Conservation (phyloP, 306 rosid genomes). For the Ochetophila trinervis region DNA sequence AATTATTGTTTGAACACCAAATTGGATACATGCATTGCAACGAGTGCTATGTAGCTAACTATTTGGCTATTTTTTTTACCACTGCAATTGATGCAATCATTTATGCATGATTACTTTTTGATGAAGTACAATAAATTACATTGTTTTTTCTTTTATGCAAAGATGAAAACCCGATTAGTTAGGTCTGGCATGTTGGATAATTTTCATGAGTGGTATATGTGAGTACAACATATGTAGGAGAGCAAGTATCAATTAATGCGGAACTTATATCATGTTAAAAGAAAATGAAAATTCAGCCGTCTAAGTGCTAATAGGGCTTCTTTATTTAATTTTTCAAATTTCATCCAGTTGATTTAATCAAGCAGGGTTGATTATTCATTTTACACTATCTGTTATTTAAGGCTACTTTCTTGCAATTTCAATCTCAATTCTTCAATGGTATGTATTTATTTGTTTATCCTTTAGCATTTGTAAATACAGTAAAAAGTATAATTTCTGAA, state of each 20-base stretch:
- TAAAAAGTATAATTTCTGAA: not conserved
- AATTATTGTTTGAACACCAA: not conserved
- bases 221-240: not conserved
- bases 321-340: not conserved
- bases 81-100: not conserved
- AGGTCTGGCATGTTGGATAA: slow-evolving; percentile 1
- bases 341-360: not conserved
- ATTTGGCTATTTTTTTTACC: not conserved
- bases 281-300: not conserved
- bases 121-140: not conserved
- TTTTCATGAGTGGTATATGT: not conserved
- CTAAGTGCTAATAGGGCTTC: not conserved
- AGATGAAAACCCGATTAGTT: not conserved
- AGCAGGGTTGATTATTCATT: not conserved
- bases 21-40: no score
- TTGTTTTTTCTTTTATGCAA: not conserved
- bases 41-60: not conserved
- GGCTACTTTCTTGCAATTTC: not conserved
- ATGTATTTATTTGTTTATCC: no score
- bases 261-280: no score
- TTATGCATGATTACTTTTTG: not conserved
- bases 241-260: not conserved
- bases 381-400: no score
- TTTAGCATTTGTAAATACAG: not conserved
- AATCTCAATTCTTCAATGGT: no score